Evolutionary conservation across 164 flowering plant genomes (phyloP), one percentile per base, ranked within the genome.

Genomic region (Aristolochia contorta): DNA sequence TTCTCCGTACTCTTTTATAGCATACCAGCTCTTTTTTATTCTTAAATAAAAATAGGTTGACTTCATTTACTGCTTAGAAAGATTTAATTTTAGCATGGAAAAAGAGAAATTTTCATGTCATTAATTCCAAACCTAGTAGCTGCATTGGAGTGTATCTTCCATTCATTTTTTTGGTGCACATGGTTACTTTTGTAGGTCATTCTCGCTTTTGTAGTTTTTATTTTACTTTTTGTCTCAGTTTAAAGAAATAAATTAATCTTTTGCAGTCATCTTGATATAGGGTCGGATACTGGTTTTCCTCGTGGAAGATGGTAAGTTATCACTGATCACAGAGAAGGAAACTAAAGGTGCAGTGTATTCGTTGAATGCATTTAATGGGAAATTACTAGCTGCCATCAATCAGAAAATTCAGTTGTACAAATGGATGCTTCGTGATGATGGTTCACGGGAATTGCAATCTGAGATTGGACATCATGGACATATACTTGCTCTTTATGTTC

Each of bases 401-500:
- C 97, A 93, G 69, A 93, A 93, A 72, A 93, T 93, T 68, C 99
- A 93, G 61, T 66, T 93, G 64, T 93, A 88, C 74, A 93, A 90
- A 72, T 93, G 98, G 98, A 79, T 79, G 90, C 86, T 83, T 19
- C 82, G 98, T 20, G 98, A 93, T 71, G 98, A 90, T 73, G 98
- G 98, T 57, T 77, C 89, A 0, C 91, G 78, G 33, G 97, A 93
- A 69, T 67, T 93, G 75, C 98, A 90, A 59, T 80, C 91, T 59
- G 99, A 93, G 71, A 88, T 89, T 73, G 97, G 96, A 58, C 96
- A 90, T 69, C 99, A 93, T 67, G 99, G 99, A 6, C 99, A 93
- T 68, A 90, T 93, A 66, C 86, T 93, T 65, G 99, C 99, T 0
- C 79, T 90, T 20, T 90, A 88, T 77, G 95, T 93, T 24, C 92